Evolutionary conservation across 2,329 filamentous ascomycete species (phyloP).

Genomic region (Diaporthe batatas): DNA sequence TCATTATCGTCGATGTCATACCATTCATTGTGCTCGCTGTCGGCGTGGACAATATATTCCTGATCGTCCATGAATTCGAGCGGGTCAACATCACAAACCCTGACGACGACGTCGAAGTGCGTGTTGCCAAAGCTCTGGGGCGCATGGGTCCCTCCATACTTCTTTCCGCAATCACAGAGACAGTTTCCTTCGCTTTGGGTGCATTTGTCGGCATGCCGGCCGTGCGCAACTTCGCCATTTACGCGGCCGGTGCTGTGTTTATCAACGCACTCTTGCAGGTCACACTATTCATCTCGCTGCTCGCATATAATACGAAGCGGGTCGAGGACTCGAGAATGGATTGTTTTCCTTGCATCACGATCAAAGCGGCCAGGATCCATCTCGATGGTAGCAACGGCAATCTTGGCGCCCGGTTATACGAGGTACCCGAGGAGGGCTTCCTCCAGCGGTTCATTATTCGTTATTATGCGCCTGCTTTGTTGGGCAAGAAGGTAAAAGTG

Average conservation of each 20-base stretch:
- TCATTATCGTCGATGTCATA: conserved; percentile 99
- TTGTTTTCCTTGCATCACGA: conserved; percentile 89
- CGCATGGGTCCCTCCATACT: conserved; percentile 97
- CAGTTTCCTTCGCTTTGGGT: conserved; percentile 90
- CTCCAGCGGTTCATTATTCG: conserved; percentile 92
- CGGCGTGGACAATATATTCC: conserved; percentile 98
- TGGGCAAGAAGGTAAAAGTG: conserved; percentile 85
- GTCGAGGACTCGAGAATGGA: conserved; percentile 92
- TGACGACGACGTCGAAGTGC: conserved; percentile 87
- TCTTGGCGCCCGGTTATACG: conserved; percentile 71
- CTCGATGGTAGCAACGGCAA: conserved; percentile 73
- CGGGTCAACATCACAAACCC: conserved; percentile 92
- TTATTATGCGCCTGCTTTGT: conserved; percentile 84
- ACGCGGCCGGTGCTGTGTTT: conserved; percentile 94
- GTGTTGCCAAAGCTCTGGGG: conserved; percentile 89
- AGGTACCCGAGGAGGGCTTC: conserved; percentile 84
- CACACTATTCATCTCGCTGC: conserved; percentile 94
- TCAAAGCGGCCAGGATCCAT: conserved; percentile 79
- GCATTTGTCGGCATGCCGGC: conserved; percentile 98
- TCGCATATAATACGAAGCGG: conserved; percentile 90
- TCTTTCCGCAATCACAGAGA: conserved; percentile 94
- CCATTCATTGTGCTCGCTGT: conserved; percentile 97
- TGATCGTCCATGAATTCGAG: conserved; percentile 98
- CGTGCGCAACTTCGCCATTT: conserved; percentile 96
- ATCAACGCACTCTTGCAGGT: conserved; percentile 98